Percentiles rank a stretch among this genome's conserved stretches.
Conservation (phyloP, 495 filamentous ascomycete species). For the Aspergillus nanangensis region DNA sequence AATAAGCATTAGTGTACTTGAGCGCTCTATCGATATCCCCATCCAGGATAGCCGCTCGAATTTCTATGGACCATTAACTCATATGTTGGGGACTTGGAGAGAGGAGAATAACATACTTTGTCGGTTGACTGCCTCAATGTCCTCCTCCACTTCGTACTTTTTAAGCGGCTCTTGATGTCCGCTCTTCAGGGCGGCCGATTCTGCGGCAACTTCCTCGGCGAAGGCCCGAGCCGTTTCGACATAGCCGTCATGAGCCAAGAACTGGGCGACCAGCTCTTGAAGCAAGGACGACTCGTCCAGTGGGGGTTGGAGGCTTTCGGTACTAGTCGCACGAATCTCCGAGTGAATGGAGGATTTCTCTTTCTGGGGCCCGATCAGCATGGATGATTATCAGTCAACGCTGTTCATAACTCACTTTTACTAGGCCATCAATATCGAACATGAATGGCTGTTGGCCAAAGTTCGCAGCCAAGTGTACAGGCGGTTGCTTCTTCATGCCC, state of each 20-base stretch:
- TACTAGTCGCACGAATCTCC: conserved; percentile 50
- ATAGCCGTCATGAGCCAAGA: conserved; percentile 92
- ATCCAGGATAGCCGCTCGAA: conserved; percentile 82
- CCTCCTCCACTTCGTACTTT: conserved; percentile 73
- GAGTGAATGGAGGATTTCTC: conserved; percentile 55
- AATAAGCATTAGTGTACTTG: conserved; percentile 71
- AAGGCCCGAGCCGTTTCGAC: conserved; percentile 92
- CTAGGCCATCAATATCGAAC: conserved; percentile 87
- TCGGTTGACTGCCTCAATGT: conserved; percentile 79
- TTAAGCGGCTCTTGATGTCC: conserved; percentile 48
- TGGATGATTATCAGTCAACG: not conserved
- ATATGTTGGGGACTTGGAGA: too few species aligned
- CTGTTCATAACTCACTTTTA: conserved; percentile 59
- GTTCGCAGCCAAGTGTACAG: conserved; percentile 80
- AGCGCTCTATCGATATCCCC: conserved; percentile 91
- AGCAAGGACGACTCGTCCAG: conserved; percentile 73
- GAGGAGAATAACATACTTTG: conserved; percentile 63
- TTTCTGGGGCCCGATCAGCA: conserved; percentile 38
- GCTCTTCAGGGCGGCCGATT: conserved; percentile 59
- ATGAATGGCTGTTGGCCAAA: conserved; percentile 89
- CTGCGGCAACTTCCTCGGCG: conserved; percentile 72
- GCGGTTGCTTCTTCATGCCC: conserved; percentile 82
- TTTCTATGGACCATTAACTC: conserved; percentile 52
- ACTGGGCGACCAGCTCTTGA: conserved; percentile 81
- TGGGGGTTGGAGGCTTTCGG: conserved; percentile 56